Percentiles rank a stretch among this genome's conserved stretches.
These are phyloP conservation scores for Phytophthora capsici DNA, from an alignment of 352 stramenopile species.

Conservation along the genomic window DNA sequence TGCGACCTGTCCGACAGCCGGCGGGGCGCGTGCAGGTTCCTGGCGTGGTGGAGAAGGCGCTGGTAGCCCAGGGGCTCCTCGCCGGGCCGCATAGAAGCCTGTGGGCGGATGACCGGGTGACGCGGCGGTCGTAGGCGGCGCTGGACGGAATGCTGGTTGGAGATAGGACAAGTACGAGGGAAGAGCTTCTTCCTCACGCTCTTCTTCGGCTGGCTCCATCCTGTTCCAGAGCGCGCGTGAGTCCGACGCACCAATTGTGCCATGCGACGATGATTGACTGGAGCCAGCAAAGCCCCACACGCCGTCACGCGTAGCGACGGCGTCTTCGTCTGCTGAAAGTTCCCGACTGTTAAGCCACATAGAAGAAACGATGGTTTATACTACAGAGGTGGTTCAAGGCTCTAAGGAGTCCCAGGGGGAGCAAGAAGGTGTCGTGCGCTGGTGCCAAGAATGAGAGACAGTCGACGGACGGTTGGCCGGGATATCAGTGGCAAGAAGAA, in stretches of 20 bases:
- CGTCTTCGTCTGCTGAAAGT: constrained; percentile 34
- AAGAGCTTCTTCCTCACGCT: constrained; percentile 74
- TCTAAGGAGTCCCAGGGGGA: neutral
- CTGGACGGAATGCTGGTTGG: constrained; percentile 51
- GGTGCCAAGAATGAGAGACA: neutral
- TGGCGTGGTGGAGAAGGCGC: constrained; percentile 10
- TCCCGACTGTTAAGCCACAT: constrained; percentile 50
- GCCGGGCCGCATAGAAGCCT: constrained; percentile 23
- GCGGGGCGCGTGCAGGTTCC: neutral
- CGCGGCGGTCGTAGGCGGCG: constrained; percentile 15
- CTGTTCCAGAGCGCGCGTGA: constrained; percentile 67
- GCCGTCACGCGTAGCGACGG: constrained; percentile 18
- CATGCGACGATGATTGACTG: constrained; percentile 28
- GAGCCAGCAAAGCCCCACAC: constrained; percentile 36
- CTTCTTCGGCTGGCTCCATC: constrained; percentile 69
- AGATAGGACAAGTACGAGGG: constrained; percentile 78
- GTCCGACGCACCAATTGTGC: constrained; percentile 48
- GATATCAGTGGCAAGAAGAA: constrained; percentile 1
- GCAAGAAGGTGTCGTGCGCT: neutral
- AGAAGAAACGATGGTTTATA: constrained; percentile 14
- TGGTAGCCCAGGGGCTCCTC: constrained; percentile 16
- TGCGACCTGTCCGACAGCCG: constrained; percentile 37
- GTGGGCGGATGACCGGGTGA: neutral
- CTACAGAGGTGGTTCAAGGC: neutral
- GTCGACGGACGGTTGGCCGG: constrained; percentile 11